Percentiles rank a stretch among this genome's conserved stretches.
phyloP scores from a whole-genome alignment of 139 green algal species.

The Volvox africanus region DNA sequence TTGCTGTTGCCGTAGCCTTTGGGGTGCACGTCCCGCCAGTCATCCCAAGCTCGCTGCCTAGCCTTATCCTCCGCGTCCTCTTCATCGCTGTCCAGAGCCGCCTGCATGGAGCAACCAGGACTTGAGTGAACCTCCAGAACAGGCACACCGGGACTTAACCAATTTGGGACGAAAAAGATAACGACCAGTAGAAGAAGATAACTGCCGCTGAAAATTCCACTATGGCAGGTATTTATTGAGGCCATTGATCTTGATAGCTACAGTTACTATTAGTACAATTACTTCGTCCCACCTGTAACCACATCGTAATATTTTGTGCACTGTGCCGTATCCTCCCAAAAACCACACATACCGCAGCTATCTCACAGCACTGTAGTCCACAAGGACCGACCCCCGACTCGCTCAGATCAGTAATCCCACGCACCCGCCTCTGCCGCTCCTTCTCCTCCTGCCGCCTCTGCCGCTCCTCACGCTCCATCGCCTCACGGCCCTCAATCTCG shows the following conservation, averaged over 20 bases:
- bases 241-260: too few species aligned
- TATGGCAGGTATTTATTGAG: too few species aligned
- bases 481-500: slow-evolving; percentile 56
- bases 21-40: slow-evolving; percentile 88
- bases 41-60: slow-evolving; percentile 77
- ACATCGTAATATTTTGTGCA: background rate
- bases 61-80: slow-evolving; percentile 76
- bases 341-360: background rate
- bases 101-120: slow-evolving; percentile 4
- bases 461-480: slow-evolving; percentile 39
- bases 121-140: too few species aligned
- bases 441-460: slow-evolving; percentile 14
- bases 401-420: background rate
- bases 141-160: too few species aligned
- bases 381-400: too few species aligned
- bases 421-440: slow-evolving; percentile 21
- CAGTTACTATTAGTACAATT: too few species aligned
- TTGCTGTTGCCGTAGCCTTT: slow-evolving; percentile 89
- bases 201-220: too few species aligned
- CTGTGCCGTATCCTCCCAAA: background rate
- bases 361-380: too few species aligned
- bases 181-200: too few species aligned
- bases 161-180: too few species aligned
- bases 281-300: background rate
- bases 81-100: slow-evolving; percentile 54